A percentile compares a stretch with the other conserved stretches of the same genome.
Evolutionary conservation across 305 asterid species (phyloP).

Genomic region (Fraxinus sp.): DNA sequence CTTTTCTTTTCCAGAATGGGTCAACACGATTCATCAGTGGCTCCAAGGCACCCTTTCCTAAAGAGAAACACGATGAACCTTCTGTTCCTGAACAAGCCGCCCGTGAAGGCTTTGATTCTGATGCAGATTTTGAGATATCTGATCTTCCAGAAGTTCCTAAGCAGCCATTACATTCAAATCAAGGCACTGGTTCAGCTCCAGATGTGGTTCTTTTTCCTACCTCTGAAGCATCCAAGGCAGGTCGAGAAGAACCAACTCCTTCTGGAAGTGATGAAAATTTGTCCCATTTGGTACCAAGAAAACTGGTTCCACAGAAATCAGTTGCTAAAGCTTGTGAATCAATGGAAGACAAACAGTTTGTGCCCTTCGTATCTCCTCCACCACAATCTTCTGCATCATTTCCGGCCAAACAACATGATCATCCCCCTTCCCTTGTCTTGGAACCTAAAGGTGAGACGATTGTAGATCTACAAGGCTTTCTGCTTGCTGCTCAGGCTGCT

Average conservation of each 20-base stretch:
- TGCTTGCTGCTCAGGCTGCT: slow-evolving; percentile 88
- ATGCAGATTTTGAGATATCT: slow-evolving; percentile 54
- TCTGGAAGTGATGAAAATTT: slow-evolving; percentile 23
- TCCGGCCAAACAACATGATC: slow-evolving; percentile 26
- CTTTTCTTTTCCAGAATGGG: slow-evolving; percentile 59
- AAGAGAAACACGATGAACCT: slow-evolving; percentile 52
- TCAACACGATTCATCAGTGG: slow-evolving; percentile 66
- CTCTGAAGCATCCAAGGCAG: slow-evolving; percentile 65
- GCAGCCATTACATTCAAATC: slow-evolving; percentile 53
- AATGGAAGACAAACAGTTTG: slow-evolving; percentile 54
- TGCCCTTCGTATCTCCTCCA: slow-evolving; percentile 71
- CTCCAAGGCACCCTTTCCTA: slow-evolving; percentile 59
- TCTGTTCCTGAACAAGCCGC: slow-evolving; percentile 40
- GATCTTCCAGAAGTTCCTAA: slow-evolving; percentile 83
- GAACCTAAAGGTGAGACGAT: slow-evolving; percentile 32
- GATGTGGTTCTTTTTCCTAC: slow-evolving; percentile 91
- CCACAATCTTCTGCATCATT: slow-evolving; percentile 36
- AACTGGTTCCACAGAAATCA: slow-evolving; percentile 31
- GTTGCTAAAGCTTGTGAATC: slow-evolving; percentile 32
- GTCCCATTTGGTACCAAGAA: slow-evolving; percentile 34
- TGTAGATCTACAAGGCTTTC: slow-evolving; percentile 69
- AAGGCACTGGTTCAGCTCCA: slow-evolving; percentile 50
- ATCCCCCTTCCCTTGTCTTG: slow-evolving; percentile 30
- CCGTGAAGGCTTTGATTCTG: slow-evolving; percentile 54
- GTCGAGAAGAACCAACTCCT: slow-evolving; percentile 45